These are phyloP conservation scores for Pythium coloratum DNA, from an alignment of 352 stramenopile species.

Conservation along the genomic window DNA sequence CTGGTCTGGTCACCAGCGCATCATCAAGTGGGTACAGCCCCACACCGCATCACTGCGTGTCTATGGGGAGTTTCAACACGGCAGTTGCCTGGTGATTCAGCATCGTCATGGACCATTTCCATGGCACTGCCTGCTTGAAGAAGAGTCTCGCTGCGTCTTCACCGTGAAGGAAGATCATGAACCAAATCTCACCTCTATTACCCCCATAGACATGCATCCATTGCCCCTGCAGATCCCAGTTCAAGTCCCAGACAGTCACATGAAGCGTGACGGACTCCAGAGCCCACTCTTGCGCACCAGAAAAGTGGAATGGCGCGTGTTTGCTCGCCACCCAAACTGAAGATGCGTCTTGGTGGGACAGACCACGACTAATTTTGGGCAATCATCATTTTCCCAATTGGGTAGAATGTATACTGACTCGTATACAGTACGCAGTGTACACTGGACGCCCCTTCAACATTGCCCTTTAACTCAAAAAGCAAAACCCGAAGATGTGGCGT, in stretches of 20 bases:
- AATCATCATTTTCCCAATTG: background rate
- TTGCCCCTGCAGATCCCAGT: background rate
- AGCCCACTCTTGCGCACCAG: slow-evolving; percentile 5
- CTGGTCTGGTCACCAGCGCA: background rate
- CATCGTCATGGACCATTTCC: background rate
- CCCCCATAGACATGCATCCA: slow-evolving; percentile 1
- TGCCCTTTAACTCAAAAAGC: background rate
- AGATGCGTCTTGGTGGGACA: background rate
- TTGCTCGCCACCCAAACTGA: slow-evolving; percentile 1
- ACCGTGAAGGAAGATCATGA: background rate
- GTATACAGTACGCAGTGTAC: background rate
- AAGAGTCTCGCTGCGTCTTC: background rate
- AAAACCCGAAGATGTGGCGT: slow-evolving; percentile 21
- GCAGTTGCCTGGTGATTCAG: background rate
- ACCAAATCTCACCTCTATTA: background rate
- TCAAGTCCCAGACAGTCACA: background rate
- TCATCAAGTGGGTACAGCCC: background rate
- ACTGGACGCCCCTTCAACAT: slow-evolving; percentile 18
- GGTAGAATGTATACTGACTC: background rate
- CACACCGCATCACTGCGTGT: background rate
- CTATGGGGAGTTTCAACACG: background rate
- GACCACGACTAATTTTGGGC: background rate
- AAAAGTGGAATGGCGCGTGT: slow-evolving; percentile 2
- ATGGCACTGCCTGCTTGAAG: background rate
- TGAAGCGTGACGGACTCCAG: background rate